A percentile compares a stretch with the other conserved stretches of the same genome.
Evolutionary conservation across 1,284 basidiomycete species (phyloP).

Genomic region (Singerocomus inundabilis): DNA sequence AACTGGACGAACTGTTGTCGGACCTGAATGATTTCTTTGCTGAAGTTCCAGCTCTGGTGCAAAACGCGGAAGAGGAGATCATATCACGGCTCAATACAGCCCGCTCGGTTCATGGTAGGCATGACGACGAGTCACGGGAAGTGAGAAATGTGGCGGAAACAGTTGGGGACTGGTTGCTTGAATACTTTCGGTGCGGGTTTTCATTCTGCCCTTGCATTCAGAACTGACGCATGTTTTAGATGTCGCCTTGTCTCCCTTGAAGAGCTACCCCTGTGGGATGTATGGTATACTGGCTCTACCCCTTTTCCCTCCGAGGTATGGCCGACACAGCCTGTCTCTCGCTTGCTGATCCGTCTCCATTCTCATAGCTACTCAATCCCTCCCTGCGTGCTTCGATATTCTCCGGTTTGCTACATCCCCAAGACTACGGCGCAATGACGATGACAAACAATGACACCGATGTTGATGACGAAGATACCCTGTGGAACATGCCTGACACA

Average conservation of each 20-base stretch:
- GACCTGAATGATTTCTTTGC: slow-evolving; percentile 41
- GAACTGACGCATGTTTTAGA: slow-evolving; percentile 32
- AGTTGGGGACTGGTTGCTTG: slow-evolving; percentile 47
- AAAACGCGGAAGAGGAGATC: slow-evolving; percentile 37
- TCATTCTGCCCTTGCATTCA: background rate
- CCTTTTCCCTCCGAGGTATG: slow-evolving; percentile 65
- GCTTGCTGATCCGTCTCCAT: slow-evolving; percentile 14
- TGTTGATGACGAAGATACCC: slow-evolving; percentile 23
- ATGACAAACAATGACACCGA: slow-evolving; percentile 9
- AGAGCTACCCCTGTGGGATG: slow-evolving; percentile 54
- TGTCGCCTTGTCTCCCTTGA: slow-evolving; percentile 45
- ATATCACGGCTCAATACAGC: slow-evolving; percentile 36
- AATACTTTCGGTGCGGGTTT: slow-evolving; percentile 48
- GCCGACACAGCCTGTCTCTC: background rate
- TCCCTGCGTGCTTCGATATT: slow-evolving; percentile 58
- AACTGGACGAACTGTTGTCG: slow-evolving; percentile 41
- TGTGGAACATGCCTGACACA: slow-evolving; percentile 63
- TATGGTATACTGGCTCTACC: slow-evolving; percentile 67
- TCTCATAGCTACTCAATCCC: slow-evolving; percentile 62
- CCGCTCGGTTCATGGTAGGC: slow-evolving; percentile 26
- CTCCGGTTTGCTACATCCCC: slow-evolving; percentile 58
- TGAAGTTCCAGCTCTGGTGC: slow-evolving; percentile 19
- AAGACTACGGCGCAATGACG: slow-evolving; percentile 40
- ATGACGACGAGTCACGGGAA: slow-evolving; percentile 8
- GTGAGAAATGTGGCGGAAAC: slow-evolving; percentile 19